phyloP scores from a whole-genome alignment of 2,329 filamentous ascomycete genomes.

The Biscogniauxia marginata region DNA sequence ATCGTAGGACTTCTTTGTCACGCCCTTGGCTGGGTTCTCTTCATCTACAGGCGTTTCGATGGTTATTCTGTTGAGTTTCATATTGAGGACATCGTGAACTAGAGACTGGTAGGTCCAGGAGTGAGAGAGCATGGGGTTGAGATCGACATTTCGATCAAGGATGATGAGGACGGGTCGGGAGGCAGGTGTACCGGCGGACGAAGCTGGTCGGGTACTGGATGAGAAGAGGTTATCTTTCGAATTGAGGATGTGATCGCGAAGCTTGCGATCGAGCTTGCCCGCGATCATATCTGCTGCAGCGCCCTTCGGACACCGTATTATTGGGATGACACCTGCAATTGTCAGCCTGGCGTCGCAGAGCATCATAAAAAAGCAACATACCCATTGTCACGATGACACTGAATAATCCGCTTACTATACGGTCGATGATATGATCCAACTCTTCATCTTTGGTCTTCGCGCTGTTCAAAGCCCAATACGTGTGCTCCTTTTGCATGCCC shows the following conservation, averaged over 20 bases:
- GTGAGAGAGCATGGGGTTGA: conserved; percentile 98
- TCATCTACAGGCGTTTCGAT: conserved; percentile 83
- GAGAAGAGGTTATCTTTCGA: conserved; percentile 98
- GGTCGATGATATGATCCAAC: conserved; percentile 82
- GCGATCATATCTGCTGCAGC: conserved; percentile 93
- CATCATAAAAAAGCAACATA: conserved; percentile 36
- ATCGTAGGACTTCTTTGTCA: conserved; percentile 87
- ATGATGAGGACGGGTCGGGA: conserved; percentile 88
- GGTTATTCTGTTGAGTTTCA: conserved; percentile 90
- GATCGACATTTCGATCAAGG: conserved; percentile 90
- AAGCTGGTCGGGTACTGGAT: conserved; percentile 55
- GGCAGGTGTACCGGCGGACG: conserved; percentile 61
- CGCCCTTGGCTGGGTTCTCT: conserved; percentile 68
- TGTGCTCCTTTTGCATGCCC: conserved; percentile 84
- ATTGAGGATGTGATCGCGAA: conserved; percentile 94
- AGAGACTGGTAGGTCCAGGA: conserved; percentile 80
- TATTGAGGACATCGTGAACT: conserved; percentile 68
- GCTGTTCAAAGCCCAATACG: conserved; percentile 96
- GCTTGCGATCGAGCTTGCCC: conserved; percentile 89
- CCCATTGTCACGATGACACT: conserved; percentile 99
- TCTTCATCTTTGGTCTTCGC: conserved; percentile 86
- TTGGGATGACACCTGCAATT: conserved; percentile 75
- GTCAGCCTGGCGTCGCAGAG: background rate
- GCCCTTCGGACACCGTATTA: conserved; percentile 91
- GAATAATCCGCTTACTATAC: conserved; percentile 93